These are phyloP conservation scores for Cercospora zeina DNA, from an alignment of 2,329 filamentous ascomycete species.

Conservation along the genomic window DNA sequence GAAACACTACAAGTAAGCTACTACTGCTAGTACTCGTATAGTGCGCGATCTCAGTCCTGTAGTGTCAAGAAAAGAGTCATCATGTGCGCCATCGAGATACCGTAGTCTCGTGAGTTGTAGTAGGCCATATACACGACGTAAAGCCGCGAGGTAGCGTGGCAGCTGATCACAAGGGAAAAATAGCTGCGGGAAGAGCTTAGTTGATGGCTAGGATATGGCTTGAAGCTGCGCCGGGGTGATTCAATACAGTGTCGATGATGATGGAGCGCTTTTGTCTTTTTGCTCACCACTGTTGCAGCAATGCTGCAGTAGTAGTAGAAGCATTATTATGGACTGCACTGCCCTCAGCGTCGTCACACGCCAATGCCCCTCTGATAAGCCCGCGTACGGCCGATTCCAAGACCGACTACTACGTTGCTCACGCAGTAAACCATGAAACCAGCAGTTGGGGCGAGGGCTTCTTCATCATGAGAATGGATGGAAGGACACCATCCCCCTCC, in stretches of 20 bases:
- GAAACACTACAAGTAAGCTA: not conserved
- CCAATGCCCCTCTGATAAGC: not conserved
- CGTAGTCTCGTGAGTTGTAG: too few species aligned
- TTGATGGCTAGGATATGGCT: not conserved
- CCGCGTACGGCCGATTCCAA: not conserved
- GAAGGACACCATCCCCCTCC: not conserved
- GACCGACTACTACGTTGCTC: not conserved
- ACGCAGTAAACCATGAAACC: conserved; percentile 1
- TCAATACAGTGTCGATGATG: not conserved
- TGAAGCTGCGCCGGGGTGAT: not conserved
- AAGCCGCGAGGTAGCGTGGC: too few species aligned
- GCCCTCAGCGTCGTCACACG: not conserved
- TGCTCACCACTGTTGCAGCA: conserved; percentile 5
- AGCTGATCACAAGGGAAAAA: too few species aligned
- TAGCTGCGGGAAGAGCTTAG: not conserved
- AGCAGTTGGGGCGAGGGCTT: not conserved
- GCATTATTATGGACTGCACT: too few species aligned
- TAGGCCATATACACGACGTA: too few species aligned
- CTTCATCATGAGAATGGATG: not conserved
- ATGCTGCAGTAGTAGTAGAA: not conserved
- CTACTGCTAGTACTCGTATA: too few species aligned
- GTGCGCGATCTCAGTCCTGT: too few species aligned
- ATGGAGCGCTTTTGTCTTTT: too few species aligned
- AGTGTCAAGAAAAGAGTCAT: too few species aligned
- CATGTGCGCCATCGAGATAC: too few species aligned